Base-by-base conservation (phyloP, 202 grass and related monocot genomes). In the Setaria italica region DNA sequence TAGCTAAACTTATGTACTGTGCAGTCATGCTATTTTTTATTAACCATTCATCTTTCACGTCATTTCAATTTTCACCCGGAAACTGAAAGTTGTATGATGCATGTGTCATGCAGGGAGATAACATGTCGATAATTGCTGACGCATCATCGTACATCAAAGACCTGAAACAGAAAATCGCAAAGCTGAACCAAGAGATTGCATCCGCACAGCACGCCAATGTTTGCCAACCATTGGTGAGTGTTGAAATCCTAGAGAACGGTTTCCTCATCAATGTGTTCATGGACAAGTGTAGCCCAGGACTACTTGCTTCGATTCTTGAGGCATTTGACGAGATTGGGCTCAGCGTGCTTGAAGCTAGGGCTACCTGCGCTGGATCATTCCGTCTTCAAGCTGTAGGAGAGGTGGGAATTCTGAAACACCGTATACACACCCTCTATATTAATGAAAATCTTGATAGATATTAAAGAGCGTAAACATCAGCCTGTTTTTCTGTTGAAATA, bases 301-400 rank as follows among this genome's bases (percentile, higher is more conserved):
- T 97, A 37, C 92, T 97, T 29, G 79, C 86, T 45, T 79, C 88
- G 16, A 84, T 97, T 84, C 80, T 97, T 66, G 79, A 90, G 78
- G 92, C 89, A 14, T 94, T 97, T 66, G 95, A 97, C 13, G 75
- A 90, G 60, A 50, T 97, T 54, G 88, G 92, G 11, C 92, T 97
- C 60, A 87, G 81, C 54, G 82, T 97, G 17, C 50, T 90, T 66
- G 86, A 97, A 82, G 92, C 85, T 11, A 92, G 87, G 72, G 95
- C 92, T 77, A 90, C 90, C 32, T 97, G 95, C 30, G 19, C 84
- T 7, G 54, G 79, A 21, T 87, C 88, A 34, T 97, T 97, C 82
- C 72, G 68, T 34, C 78, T 94, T 17, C 50, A 97, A 84, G 90
- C 90, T 47, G 82, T 91, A 59, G 95, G 92, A 92, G 90, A 94